Evolutionary conservation across 352 stramenopile genomes (phyloP).

Genomic region (Phytophthora citricola): DNA sequence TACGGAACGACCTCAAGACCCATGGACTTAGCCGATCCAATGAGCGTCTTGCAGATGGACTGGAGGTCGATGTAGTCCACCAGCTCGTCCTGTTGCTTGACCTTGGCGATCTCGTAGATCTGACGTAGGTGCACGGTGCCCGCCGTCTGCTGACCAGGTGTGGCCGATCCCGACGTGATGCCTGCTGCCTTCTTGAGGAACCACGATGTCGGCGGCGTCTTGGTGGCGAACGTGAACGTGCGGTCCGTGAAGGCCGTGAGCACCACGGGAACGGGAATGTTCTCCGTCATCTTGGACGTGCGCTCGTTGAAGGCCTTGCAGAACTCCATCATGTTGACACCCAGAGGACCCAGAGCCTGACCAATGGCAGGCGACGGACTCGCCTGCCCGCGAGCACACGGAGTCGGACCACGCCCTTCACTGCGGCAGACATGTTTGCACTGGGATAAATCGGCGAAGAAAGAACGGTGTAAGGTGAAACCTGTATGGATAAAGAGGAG

Average conservation of each 20-base stretch:
- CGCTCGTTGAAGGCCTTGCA: constrained; percentile 99
- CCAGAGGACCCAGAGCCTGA: constrained; percentile 95
- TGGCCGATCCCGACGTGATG: constrained; percentile 80
- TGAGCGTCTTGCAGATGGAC: constrained; percentile 93
- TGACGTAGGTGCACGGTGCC: constrained; percentile 93
- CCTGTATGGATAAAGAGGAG: constrained; percentile 3
- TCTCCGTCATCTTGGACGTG: constrained; percentile 92
- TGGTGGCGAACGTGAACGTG: constrained; percentile 97
- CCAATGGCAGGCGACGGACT: constrained; percentile 89
- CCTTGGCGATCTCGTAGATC: constrained; percentile 98
- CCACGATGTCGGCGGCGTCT: constrained; percentile 95
- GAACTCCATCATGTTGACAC: constrained; percentile 99
- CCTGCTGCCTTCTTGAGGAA: constrained; percentile 93
- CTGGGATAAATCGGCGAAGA: constrained; percentile 15
- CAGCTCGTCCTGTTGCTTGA: constrained; percentile 96
- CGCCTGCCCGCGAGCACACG: constrained; percentile 83
- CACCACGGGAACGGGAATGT: constrained; percentile 93
- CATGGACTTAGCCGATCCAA: constrained; percentile 94
- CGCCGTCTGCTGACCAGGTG: constrained; percentile 74
- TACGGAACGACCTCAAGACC: constrained; percentile 87
- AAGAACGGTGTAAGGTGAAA: constrained; percentile 9
- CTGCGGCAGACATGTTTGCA: constrained; percentile 43
- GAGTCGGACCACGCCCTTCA: constrained; percentile 89
- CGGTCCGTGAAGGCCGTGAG: constrained; percentile 94
- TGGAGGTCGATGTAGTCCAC: constrained; percentile 93